A percentile compares a stretch with the other conserved stretches of the same genome.
Evolutionary conservation across 2,329 filamentous ascomycete species (phyloP).

Genomic region (Mycocentrospora acerina): DNA sequence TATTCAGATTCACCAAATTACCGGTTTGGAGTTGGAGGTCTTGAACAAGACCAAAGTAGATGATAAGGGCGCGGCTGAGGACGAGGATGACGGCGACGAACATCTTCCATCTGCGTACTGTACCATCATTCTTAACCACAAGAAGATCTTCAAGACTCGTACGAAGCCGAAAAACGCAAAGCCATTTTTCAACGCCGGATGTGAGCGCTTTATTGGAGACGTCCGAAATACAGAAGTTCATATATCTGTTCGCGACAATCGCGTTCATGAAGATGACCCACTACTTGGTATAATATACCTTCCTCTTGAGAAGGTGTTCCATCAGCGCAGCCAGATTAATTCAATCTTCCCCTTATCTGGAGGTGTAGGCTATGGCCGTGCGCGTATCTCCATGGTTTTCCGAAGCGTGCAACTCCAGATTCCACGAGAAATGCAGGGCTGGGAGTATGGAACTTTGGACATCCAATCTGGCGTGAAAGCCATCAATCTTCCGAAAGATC

Average conservation of each 20-base stretch:
- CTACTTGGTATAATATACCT: constrained; percentile 71
- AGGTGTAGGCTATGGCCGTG: constrained; percentile 70
- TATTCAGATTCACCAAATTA: constrained; percentile 73
- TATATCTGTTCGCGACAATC: constrained; percentile 66
- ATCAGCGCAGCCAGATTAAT: constrained; percentile 64
- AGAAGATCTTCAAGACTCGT: constrained; percentile 67
- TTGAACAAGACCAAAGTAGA: constrained; percentile 57
- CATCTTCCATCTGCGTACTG: constrained; percentile 71
- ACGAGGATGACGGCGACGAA: constrained; percentile 62
- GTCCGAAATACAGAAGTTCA: constrained; percentile 69
- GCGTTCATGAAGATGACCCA: constrained; percentile 68
- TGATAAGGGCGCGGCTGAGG: constrained; percentile 54
- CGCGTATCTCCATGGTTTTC: constrained; percentile 71
- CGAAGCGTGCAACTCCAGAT: constrained; percentile 66
- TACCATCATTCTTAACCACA: constrained; percentile 72
- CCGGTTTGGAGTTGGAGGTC: constrained; percentile 63
- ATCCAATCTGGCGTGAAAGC: constrained; percentile 56
- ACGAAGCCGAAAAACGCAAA: constrained; percentile 78
- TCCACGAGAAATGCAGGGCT: constrained; percentile 62
- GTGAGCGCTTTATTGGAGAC: constrained; percentile 70
- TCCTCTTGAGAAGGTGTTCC: constrained; percentile 63
- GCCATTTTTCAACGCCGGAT: constrained; percentile 77
- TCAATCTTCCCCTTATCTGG: constrained; percentile 68
- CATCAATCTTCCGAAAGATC: constrained; percentile 52
- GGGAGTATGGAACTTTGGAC: constrained; percentile 72